These are phyloP conservation scores for Boletus rex-veris DNA, from an alignment of 768 basidiomycete species.

Conservation along the genomic window DNA sequence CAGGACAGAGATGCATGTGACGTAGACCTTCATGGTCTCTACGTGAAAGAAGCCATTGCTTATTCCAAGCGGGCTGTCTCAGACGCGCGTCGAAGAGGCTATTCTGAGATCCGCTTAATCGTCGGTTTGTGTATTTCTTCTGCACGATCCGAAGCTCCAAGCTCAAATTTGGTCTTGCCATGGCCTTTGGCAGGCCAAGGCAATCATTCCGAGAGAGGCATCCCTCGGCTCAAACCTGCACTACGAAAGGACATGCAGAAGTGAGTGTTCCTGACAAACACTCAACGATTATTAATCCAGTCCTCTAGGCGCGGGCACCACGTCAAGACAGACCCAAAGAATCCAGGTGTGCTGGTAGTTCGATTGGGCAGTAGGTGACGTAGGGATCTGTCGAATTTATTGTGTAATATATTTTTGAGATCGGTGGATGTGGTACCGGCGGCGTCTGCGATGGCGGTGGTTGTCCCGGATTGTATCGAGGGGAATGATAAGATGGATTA, in stretches of 20 bases:
- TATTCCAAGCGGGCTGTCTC: slow-evolving; percentile 68
- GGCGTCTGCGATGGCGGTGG: too few species aligned
- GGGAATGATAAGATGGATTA: too few species aligned
- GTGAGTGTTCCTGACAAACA: slow-evolving; percentile 37
- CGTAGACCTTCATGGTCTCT: slow-evolving; percentile 88
- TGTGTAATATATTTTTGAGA: too few species aligned
- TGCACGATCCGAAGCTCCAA: neutral
- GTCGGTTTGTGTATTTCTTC: slow-evolving; percentile 56
- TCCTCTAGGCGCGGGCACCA: slow-evolving; percentile 58
- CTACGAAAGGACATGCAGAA: slow-evolving; percentile 78
- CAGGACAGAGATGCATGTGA: slow-evolving; percentile 65
- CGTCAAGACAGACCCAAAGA: slow-evolving; percentile 74
- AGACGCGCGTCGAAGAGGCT: slow-evolving; percentile 57
- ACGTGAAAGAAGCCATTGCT: slow-evolving; percentile 85
- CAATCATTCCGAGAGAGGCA: slow-evolving; percentile 71
- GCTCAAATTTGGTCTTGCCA: neutral
- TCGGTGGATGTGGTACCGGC: too few species aligned
- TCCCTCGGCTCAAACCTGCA: slow-evolving; percentile 86
- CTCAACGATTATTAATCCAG: neutral
- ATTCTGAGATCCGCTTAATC: slow-evolving; percentile 68
- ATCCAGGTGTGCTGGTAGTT: slow-evolving; percentile 82
- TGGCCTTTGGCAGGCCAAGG: slow-evolving; percentile 63
- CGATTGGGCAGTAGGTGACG: slow-evolving; percentile 23
- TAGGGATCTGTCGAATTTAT: neutral
- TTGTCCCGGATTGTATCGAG: too few species aligned